Evolutionary conservation across 2,329 filamentous ascomycete species (phyloP).

Genomic region (Fusarium albosuccineum): DNA sequence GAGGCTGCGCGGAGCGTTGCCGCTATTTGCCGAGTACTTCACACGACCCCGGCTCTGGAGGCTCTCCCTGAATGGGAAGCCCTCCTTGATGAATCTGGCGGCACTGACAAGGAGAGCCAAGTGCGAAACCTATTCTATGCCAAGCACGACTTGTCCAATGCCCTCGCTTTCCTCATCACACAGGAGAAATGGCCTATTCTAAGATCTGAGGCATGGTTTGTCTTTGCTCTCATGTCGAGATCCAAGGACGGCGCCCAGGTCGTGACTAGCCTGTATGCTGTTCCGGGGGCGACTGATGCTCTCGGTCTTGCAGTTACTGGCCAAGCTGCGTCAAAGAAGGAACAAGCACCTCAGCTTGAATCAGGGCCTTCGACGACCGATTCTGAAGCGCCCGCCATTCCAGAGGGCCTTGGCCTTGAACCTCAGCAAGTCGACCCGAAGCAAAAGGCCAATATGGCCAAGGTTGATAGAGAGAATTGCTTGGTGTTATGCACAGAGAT

Average conservation of each 20-base stretch:
- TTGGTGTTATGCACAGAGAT: slow-evolving; percentile 70
- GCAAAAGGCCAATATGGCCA: slow-evolving; percentile 59
- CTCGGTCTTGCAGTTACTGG: slow-evolving; percentile 66
- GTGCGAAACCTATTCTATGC: slow-evolving; percentile 58
- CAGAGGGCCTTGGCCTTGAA: slow-evolving; percentile 56
- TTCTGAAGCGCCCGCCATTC: slow-evolving; percentile 29
- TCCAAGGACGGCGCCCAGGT: slow-evolving; percentile 62
- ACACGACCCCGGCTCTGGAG: slow-evolving; percentile 54
- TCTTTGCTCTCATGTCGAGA: slow-evolving; percentile 71
- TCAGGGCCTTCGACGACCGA: slow-evolving; percentile 30
- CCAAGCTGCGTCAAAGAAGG: slow-evolving; percentile 36
- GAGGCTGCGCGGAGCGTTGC: slow-evolving; percentile 69
- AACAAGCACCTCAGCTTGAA: slow-evolving; percentile 39
- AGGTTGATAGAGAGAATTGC: slow-evolving; percentile 71
- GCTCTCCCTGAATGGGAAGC: slow-evolving; percentile 53
- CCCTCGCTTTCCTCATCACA: slow-evolving; percentile 65
- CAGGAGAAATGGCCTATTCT: slow-evolving; percentile 71
- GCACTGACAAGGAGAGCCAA: neutral
- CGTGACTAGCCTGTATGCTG: slow-evolving; percentile 58
- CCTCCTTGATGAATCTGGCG: slow-evolving; percentile 40
- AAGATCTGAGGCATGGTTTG: slow-evolving; percentile 72
- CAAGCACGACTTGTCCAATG: slow-evolving; percentile 57
- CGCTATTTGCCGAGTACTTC: slow-evolving; percentile 67
- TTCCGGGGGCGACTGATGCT: slow-evolving; percentile 57
- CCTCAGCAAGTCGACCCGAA: slow-evolving; percentile 62